A percentile compares a stretch with the other conserved stretches of the same genome.
Evolutionary conservation across 305 asterid genomes (phyloP).

Genomic region (Plantago rigida): DNA sequence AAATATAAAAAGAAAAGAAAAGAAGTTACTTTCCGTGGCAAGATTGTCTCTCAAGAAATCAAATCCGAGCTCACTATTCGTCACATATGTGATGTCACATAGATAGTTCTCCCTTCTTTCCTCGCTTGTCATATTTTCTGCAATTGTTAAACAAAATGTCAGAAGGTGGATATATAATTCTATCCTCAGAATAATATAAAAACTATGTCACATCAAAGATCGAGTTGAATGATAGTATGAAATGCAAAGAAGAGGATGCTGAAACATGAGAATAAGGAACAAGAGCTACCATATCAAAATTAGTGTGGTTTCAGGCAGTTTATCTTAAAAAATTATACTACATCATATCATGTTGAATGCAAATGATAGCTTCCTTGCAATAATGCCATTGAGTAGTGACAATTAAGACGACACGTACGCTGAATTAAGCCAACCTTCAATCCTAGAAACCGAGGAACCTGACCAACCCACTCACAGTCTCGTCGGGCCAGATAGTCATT

Average conservation of each 20-base stretch:
- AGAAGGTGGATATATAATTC: slow-evolving; percentile 22
- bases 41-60: slow-evolving; percentile 92
- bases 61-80: slow-evolving; percentile 94
- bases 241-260: background rate
- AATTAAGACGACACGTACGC: slow-evolving; percentile 48
- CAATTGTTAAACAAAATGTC: slow-evolving; percentile 24
- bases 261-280: background rate
- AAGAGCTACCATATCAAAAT: background rate
- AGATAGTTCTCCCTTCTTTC: slow-evolving; percentile 86
- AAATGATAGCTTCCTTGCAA: background rate
- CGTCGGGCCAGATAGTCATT: slow-evolving; percentile 93
- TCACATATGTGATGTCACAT: slow-evolving; percentile 89
- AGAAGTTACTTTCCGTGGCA: slow-evolving; percentile 84
- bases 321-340: background rate
- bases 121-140: slow-evolving; percentile 95
- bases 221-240: background rate
- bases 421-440: slow-evolving; percentile 95
- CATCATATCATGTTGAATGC: slow-evolving; percentile 4
- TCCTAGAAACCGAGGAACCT: slow-evolving; percentile 93
- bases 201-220: slow-evolving; percentile 15
- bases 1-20: slow-evolving; percentile 12
- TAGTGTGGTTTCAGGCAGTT: slow-evolving; percentile 12
- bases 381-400: slow-evolving; percentile 16
- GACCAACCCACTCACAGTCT: slow-evolving; percentile 99
- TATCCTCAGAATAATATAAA: slow-evolving; percentile 14